Conservation (phyloP, 2,329 filamentous ascomycete genomes). For the Curvularia lunata region DNA sequence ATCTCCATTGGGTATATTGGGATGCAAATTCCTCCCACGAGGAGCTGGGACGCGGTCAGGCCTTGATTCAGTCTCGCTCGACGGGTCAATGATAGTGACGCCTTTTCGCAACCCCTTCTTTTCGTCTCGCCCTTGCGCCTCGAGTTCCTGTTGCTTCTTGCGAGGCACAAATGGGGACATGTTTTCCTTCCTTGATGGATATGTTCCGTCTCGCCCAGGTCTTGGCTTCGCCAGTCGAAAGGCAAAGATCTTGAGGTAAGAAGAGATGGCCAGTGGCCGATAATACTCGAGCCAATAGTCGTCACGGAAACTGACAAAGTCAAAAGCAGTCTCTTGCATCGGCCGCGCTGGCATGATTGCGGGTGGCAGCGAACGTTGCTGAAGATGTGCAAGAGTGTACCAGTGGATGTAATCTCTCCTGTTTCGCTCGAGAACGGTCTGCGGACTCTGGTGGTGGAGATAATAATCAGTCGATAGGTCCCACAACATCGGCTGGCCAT, state of each 20-base stretch:
- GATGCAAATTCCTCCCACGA: conserved; percentile 30
- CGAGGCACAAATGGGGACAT: conserved; percentile 87
- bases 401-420: conserved; percentile 82
- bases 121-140: conserved; percentile 63
- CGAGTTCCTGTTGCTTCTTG: conserved; percentile 49
- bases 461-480: conserved; percentile 95
- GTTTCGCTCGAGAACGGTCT: conserved; percentile 69
- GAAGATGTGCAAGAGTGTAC: conserved; percentile 78
- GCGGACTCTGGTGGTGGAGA: conserved; percentile 86
- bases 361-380: conserved; percentile 66
- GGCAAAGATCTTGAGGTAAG: conserved; percentile 88
- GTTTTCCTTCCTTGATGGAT: conserved; percentile 77
- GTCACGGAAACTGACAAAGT: conserved; percentile 69
- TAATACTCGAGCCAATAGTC: conserved; percentile 99
- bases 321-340: conserved; percentile 24
- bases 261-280: conserved; percentile 83
- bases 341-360: conserved; percentile 51
- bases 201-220: conserved; percentile 77
- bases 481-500: conserved; percentile 95
- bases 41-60: conserved; percentile 26
- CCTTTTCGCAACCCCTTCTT: conserved; percentile 70
- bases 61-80: conserved; percentile 46
- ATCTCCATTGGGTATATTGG: conserved; percentile 42
- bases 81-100: conserved; percentile 71
- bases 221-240: conserved; percentile 85